Percentiles rank a stretch among this genome's conserved stretches.
phyloP scores from a whole-genome alignment of 1,284 basidiomycete species.

The Ustilago crameri region DNA sequence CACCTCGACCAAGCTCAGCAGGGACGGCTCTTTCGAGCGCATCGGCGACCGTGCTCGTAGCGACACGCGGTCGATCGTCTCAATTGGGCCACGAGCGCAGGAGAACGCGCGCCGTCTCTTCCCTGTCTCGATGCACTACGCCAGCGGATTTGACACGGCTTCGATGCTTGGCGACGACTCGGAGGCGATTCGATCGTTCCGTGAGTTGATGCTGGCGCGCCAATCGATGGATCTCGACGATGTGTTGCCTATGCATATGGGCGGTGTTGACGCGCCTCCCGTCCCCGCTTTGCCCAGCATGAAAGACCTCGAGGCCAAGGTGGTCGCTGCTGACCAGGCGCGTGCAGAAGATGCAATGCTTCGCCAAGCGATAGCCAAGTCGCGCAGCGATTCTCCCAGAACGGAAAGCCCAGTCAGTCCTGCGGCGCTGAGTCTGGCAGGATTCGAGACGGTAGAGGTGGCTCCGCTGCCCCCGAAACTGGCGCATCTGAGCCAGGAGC shows the following conservation, averaged over 20 bases:
- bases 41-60: constrained; percentile 9
- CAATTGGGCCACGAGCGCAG: constrained; percentile 37
- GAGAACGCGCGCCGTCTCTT: constrained; percentile 51
- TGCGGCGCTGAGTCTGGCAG: constrained; percentile 7
- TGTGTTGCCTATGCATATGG: constrained; percentile 47
- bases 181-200: constrained; percentile 44
- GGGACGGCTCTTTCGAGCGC: neutral
- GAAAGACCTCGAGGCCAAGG: constrained; percentile 34
- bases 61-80: constrained; percentile 34
- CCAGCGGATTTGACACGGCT: constrained; percentile 53
- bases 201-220: constrained; percentile 51
- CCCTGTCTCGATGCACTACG: constrained; percentile 61
- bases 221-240: constrained; percentile 60
- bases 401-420: constrained; percentile 1
- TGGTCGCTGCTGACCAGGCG: constrained; percentile 28
- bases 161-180: constrained; percentile 50
- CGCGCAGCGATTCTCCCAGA: neutral
- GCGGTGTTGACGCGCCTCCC: constrained; percentile 38
- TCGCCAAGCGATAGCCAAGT: neutral
- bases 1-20: too few relatives aligned
- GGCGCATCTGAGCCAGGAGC: constrained; percentile 17
- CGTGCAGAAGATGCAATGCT: constrained; percentile 7
- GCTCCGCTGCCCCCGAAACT: constrained; percentile 25
- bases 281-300: constrained; percentile 53
- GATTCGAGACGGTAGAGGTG: constrained; percentile 3